These are phyloP conservation scores for Leucaena leucocephala DNA, from an alignment of 306 rosid genomes.

Conservation along the genomic window DNA sequence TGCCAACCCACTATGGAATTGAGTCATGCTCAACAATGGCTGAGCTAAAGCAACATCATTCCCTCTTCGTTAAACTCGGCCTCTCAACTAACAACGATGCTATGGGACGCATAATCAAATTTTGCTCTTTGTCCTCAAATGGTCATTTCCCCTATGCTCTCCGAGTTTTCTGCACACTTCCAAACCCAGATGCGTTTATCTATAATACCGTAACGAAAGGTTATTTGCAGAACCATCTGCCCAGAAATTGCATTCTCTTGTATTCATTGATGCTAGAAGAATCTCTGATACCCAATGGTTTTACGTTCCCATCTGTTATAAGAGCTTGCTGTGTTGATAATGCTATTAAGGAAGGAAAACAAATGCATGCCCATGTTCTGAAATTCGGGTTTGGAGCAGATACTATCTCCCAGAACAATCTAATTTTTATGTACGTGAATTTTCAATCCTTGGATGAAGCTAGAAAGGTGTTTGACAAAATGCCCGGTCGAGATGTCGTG, in stretches of 20 bases:
- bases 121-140: constrained; percentile 48
- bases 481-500: constrained; percentile 48
- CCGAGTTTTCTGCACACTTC: constrained; percentile 46
- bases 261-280: constrained; percentile 56
- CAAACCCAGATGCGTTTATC: constrained; percentile 62
- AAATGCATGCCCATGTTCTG: constrained; percentile 63
- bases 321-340: constrained; percentile 45
- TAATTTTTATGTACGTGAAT: constrained; percentile 51
- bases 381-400: constrained; percentile 56
- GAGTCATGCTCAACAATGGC: constrained; percentile 53
- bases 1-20: constrained; percentile 26
- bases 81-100: constrained; percentile 58
- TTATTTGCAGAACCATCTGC: constrained; percentile 26
- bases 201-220: constrained; percentile 63
- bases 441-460: constrained; percentile 55
- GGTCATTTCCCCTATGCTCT: constrained; percentile 58
- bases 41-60: constrained; percentile 62
- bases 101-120: constrained; percentile 56
- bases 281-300: constrained; percentile 49
- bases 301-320: constrained; percentile 57
- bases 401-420: constrained; percentile 45
- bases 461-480: constrained; percentile 50
- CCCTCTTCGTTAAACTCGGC: constrained; percentile 54
- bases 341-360: constrained; percentile 45
- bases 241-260: constrained; percentile 41